Conservation (phyloP, 1,284 basidiomycete species). For the Tremellales sp. region DNA sequence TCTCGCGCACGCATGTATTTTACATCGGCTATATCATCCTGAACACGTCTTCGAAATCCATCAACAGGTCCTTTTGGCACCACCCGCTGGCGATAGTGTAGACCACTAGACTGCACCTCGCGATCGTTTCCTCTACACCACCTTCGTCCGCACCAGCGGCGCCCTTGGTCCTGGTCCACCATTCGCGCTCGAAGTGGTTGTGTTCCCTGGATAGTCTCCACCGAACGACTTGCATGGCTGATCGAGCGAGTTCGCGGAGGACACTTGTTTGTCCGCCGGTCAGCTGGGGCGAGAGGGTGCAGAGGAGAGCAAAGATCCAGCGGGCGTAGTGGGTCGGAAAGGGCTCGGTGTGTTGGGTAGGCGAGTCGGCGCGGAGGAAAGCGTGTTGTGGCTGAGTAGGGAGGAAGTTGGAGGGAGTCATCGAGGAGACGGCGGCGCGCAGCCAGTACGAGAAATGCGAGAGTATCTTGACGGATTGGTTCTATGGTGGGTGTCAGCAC, state of each 20-base stretch:
- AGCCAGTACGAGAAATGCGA: slow-evolving; percentile 25
- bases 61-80: slow-evolving; percentile 83
- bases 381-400: slow-evolving; percentile 13
- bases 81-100: slow-evolving; percentile 68
- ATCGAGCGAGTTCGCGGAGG: slow-evolving; percentile 72
- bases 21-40: background rate
- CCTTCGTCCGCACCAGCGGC: slow-evolving; percentile 13
- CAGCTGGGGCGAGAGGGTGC: slow-evolving; percentile 66
- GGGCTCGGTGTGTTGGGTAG: slow-evolving; percentile 18
- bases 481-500: background rate
- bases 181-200: too few species aligned
- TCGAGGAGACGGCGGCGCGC: slow-evolving; percentile 13
- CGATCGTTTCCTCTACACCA: slow-evolving; percentile 30
- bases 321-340: slow-evolving; percentile 64
- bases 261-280: slow-evolving; percentile 72
- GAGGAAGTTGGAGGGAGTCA: slow-evolving; percentile 12
- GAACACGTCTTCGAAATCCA: slow-evolving; percentile 59
- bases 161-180: background rate
- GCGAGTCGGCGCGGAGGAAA: background rate
- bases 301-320: slow-evolving; percentile 80
- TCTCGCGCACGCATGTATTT: background rate
- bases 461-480: slow-evolving; percentile 23
- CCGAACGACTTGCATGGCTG: slow-evolving; percentile 60
- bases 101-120: slow-evolving; percentile 75
- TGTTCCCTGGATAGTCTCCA: too few species aligned